A percentile compares a stretch with the other conserved stretches of the same genome.
Conservation (phyloP, 768 basidiomycete genomes). For the Paxillus involutus region DNA sequence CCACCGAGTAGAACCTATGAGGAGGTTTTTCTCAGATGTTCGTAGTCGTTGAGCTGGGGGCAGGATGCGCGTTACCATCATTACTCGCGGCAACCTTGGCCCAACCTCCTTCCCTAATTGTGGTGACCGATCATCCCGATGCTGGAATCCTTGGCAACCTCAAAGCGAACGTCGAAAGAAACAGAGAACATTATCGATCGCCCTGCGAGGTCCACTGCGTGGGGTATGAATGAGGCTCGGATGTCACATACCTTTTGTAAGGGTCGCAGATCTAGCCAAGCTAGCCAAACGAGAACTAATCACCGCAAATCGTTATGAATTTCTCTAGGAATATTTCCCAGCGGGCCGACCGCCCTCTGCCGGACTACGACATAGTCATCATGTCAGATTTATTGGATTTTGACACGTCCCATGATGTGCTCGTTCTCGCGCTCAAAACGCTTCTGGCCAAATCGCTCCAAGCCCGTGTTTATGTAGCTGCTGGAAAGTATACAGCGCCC, state of each 20-base stretch:
- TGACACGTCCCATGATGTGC: conserved; percentile 53
- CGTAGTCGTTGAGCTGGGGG: conserved; percentile 69
- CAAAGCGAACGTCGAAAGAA: conserved; percentile 51
- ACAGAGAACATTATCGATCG: conserved; percentile 35
- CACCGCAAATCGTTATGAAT: neutral
- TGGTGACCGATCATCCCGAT: conserved; percentile 73
- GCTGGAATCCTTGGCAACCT: conserved; percentile 58
- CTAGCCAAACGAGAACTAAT: conserved; percentile 10
- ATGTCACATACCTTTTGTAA: conserved; percentile 47
- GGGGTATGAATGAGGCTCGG: conserved; percentile 68
- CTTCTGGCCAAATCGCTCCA: conserved; percentile 44
- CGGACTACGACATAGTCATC: conserved; percentile 57
- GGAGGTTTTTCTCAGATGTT: neutral
- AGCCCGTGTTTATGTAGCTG: conserved; percentile 57
- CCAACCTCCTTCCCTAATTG: conserved; percentile 49
- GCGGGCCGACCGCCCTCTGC: conserved; percentile 1
- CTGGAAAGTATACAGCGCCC: conserved; percentile 59
- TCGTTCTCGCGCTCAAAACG: conserved; percentile 48
- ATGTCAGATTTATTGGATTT: conserved; percentile 77
- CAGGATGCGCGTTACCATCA: conserved; percentile 68
- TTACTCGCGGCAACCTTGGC: conserved; percentile 50
- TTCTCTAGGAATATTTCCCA: conserved; percentile 15
- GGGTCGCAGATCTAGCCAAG: conserved; percentile 25
- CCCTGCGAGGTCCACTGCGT: conserved; percentile 43
- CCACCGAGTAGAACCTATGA: neutral